Base-by-base conservation (phyloP, 2,329 filamentous ascomycete genomes). In the Colletotrichum gigasporum region DNA sequence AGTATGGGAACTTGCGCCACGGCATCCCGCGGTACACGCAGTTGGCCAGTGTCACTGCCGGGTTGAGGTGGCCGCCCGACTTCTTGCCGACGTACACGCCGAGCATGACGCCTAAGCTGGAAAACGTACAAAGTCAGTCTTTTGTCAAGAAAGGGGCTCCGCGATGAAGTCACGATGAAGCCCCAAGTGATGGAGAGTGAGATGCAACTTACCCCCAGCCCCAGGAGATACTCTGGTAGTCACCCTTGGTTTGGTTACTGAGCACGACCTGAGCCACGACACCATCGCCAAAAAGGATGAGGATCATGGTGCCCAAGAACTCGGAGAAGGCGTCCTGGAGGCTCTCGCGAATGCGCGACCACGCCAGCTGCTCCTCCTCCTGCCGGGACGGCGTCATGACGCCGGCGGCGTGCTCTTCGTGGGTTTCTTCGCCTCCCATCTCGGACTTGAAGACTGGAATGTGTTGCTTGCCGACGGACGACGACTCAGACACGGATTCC, bases 271-370 rank as follows among this genome's bases (percentile, higher is more conserved):
- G 90, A 3, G 90, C 90, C 18, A 92, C 87, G 57, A 87, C 87
- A n/a, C 88, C 90, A 65, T 92, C 86, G 4, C 90, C 90, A 69
- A 92, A 92, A 39, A 92, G 76, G 63, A 92, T 80, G 66, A 92
- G 75, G 57, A 90, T 83, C 78, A 92, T 88, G 11, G 87, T 89
- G 7, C 89, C 89, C 51, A 90, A 84, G 76, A 91, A 91, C 69
- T 92, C 89, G 1, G 87, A 86, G 68, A 91, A 87, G 2, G 83
- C 84, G 66, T 91, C 88, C 63, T 84, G 82, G 35, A 85, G 78
- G 26, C 75, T 69, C 18, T 79, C 75, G 42, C 88, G 81, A 26
- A 87, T 74, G 37, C 78, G 79, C 48, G 78, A 83, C 89, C 89
- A 91, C 16, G 64, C 63, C 14, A 73, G 71, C 58, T 71, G 59